Evolutionary conservation across 2,329 filamentous ascomycete species (phyloP), one percentile per base, ranked within the genome.

Genomic region (Paracoccidioides lutzii): DNA sequence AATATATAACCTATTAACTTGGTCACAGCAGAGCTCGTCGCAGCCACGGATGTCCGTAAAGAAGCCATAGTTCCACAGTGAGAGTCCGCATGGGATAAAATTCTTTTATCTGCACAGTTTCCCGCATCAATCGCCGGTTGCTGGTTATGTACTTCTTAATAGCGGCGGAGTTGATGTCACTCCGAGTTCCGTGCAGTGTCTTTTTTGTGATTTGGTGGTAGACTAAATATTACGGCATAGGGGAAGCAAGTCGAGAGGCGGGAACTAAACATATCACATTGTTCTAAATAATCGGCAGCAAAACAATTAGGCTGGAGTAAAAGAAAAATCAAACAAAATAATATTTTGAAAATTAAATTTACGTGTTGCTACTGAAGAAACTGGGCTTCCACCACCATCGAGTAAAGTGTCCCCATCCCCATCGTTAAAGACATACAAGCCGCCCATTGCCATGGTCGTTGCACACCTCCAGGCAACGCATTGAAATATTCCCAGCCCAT

Each of bases 401-500:
- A 60, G 38, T 71, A 61, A 28, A 74, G 43, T 45, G 67, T 66
- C 54, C 67, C 73, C 70, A 75, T 71, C 0, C 69, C 69, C 69
- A 75, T 70, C 52, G 65, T 72, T 54, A 75, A 55, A 0, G 82
- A 82, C 76, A 93, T 84, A 56, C 78, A 77, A 49, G 76, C 78
- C 0, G 87, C 87, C 90, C 90, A 95, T 61, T 87, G 77, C 85
- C 85, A 91, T 0, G 88, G 87, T 55, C 76, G 72, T 10, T 75
- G 73, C 2, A 66, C 67, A 30, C 80, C 83, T 0, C 83, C 84
- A 0, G 87, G 86, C 57, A 83, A 68, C 55, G 84, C 81, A 73
- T 95, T 94, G 73, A 91, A 95, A 68, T 93, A 95, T 73, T 96
- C 90, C 90, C 90, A 96, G 2, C 89, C 89, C 83, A 93, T 93